Percentiles rank a stretch among this genome's conserved stretches.
phyloP scores from a whole-genome alignment of 345 rosid species.

The Mangifera indica region DNA sequence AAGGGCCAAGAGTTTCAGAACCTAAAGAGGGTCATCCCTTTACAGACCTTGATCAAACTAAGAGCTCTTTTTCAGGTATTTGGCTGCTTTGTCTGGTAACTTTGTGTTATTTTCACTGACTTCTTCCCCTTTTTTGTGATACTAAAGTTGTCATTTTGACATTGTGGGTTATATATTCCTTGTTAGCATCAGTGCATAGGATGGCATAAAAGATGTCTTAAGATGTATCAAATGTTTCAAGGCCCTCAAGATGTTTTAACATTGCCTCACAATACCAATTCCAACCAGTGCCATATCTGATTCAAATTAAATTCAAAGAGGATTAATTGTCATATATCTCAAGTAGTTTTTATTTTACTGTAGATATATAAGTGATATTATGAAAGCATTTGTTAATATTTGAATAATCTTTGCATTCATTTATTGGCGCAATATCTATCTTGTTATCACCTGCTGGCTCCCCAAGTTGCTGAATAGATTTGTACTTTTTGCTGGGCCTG shows the following conservation, averaged over 20 bases:
- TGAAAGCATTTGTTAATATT: neutral
- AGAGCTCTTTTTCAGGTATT: slow-evolving; percentile 40
- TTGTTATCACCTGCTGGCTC: slow-evolving; percentile 9
- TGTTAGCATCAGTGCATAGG: neutral
- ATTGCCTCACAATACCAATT: neutral
- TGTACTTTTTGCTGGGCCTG: slow-evolving; percentile 14
- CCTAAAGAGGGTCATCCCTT: slow-evolving; percentile 13
- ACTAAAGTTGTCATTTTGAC: neutral
- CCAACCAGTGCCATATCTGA: neutral
- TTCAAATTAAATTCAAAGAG: neutral
- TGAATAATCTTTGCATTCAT: neutral
- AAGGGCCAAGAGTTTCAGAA: slow-evolving; percentile 21
- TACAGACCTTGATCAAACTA: slow-evolving; percentile 19
- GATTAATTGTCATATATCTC: neutral
- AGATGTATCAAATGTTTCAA: neutral
- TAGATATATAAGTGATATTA: neutral
- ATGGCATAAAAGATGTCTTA: neutral
- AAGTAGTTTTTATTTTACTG: neutral
- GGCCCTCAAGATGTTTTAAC: neutral
- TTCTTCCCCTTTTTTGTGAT: neutral
- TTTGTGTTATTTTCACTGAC: neutral
- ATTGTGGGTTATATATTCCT: neutral
- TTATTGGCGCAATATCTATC: neutral
- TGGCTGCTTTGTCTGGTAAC: neutral
- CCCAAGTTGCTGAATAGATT: slow-evolving; percentile 16